Conservation (phyloP, 805 yeast species). For the Teunomyces atbi region DNA sequence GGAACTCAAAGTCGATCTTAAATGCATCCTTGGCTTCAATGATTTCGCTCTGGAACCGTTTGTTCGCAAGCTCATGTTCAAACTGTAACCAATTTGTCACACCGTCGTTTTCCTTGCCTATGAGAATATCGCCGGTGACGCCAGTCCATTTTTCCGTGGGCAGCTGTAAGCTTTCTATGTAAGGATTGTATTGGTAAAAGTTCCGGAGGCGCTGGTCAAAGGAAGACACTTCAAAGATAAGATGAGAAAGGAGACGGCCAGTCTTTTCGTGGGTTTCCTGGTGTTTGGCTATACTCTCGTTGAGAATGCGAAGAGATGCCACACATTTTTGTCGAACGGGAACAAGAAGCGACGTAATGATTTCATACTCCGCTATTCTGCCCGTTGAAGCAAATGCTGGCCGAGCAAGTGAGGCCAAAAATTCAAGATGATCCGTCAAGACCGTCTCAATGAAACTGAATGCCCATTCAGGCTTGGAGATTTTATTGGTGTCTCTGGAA, state of each 20-base stretch:
- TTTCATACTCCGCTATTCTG: conserved; percentile 33
- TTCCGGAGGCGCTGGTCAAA: conserved; percentile 53
- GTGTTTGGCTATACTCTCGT: conserved; percentile 18
- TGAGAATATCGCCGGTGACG: conserved; percentile 40
- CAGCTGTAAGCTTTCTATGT: conserved; percentile 15
- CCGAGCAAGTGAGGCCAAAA: conserved; percentile 40
- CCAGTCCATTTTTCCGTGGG: conserved; percentile 47
- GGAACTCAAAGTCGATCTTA: conserved; percentile 55
- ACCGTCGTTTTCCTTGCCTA: conserved; percentile 31
- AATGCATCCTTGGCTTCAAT: conserved; percentile 49
- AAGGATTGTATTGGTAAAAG: conserved; percentile 48
- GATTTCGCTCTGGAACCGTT: conserved; percentile 50
- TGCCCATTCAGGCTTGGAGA: conserved; percentile 74
- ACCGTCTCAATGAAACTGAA: conserved; percentile 49
- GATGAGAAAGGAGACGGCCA: conserved; percentile 55
- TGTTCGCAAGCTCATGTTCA: conserved; percentile 51
- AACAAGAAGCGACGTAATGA: conserved; percentile 46
- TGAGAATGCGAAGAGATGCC: conserved; percentile 20
- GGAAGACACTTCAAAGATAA: conserved; percentile 53
- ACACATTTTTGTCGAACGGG: conserved; percentile 46
- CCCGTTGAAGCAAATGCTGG: conserved; percentile 25
- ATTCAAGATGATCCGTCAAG: conserved; percentile 36
- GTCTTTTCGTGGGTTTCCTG: conserved; percentile 28
- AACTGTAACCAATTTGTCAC: conserved; percentile 49
- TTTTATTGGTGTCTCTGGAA: conserved; percentile 54